A percentile compares a stretch with the other conserved stretches of the same genome.
These are phyloP conservation scores for Pascua guehoae DNA, from an alignment of 1,284 basidiomycete species.

Conservation along the genomic window DNA sequence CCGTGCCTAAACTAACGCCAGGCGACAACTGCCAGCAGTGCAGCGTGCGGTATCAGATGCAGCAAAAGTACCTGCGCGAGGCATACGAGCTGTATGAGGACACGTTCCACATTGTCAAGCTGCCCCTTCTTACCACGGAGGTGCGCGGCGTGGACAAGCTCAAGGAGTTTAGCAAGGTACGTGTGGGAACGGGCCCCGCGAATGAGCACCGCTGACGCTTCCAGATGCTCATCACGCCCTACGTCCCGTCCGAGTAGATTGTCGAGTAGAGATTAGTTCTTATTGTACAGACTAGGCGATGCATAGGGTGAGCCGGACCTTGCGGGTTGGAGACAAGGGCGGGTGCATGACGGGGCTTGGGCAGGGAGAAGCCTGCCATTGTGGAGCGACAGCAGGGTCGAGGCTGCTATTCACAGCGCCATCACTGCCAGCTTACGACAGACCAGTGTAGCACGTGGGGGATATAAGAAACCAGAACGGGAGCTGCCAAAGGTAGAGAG, in stretches of 20 bases:
- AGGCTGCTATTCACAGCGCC: too few species aligned
- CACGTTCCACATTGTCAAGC: slow-evolving; percentile 90
- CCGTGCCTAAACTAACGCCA: slow-evolving; percentile 36
- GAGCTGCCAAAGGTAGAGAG: too few species aligned
- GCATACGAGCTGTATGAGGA: slow-evolving; percentile 94
- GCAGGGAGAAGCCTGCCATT: too few species aligned
- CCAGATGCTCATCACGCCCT: slow-evolving; percentile 27
- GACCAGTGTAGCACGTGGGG: too few species aligned
- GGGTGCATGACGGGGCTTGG: background rate
- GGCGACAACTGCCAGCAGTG: slow-evolving; percentile 94
- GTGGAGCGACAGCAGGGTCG: too few species aligned
- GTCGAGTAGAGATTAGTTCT: background rate
- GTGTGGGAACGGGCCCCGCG: background rate
- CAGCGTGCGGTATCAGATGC: slow-evolving; percentile 90
- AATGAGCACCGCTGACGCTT: too few species aligned
- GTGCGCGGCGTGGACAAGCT: slow-evolving; percentile 92
- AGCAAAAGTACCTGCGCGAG: slow-evolving; percentile 91
- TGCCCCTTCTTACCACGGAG: slow-evolving; percentile 93
- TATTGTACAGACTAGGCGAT: slow-evolving; percentile 2
- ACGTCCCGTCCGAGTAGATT: slow-evolving; percentile 22
- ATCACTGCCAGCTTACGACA: too few species aligned
- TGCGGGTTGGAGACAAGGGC: background rate
- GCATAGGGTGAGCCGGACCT: background rate
- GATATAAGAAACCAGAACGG: too few species aligned
- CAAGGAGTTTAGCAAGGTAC: slow-evolving; percentile 71